These are phyloP conservation scores for Ramularia endophylla DNA, from an alignment of 2,329 filamentous ascomycete species.

Conservation along the genomic window DNA sequence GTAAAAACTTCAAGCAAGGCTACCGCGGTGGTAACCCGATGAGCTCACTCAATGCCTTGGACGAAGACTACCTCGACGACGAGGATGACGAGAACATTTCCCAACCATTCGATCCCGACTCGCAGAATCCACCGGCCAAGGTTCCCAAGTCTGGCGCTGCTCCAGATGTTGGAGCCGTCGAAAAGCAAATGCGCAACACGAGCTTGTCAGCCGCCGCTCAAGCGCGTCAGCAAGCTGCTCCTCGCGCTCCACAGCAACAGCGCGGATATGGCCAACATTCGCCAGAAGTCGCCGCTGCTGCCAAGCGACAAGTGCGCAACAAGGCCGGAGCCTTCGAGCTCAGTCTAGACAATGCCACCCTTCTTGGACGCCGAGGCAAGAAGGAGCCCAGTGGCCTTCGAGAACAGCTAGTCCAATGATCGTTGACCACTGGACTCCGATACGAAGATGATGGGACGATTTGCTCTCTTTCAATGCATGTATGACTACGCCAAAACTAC, in stretches of 20 bases:
- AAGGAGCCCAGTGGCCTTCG: constrained; percentile 43
- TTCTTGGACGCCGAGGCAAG: constrained; percentile 67
- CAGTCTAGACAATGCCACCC: constrained; percentile 81
- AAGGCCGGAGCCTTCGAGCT: constrained; percentile 80
- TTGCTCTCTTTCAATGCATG: too few species aligned
- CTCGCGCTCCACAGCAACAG: constrained; percentile 47
- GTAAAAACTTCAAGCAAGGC: constrained; percentile 74
- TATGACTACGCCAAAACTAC: too few species aligned
- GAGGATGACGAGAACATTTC: constrained; percentile 59
- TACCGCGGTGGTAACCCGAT: constrained; percentile 59
- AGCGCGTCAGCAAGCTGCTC: constrained; percentile 48
- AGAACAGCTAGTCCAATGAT: constrained; percentile 26
- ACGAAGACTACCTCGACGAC: constrained; percentile 58
- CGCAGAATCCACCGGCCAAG: constrained; percentile 52
- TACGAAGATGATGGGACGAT: too few species aligned
- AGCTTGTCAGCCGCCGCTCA: constrained; percentile 64
- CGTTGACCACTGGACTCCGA: too few species aligned
- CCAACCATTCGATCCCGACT: constrained; percentile 46
- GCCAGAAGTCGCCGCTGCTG: constrained; percentile 74
- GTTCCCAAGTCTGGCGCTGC: constrained; percentile 56
- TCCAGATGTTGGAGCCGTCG: constrained; percentile 64
- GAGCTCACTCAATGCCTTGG: constrained; percentile 58
- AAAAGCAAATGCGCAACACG: constrained; percentile 80
- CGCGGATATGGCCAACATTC: constrained; percentile 87
- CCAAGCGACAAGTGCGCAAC: constrained; percentile 70